Base-by-base conservation (phyloP, 768 basidiomycete genomes). In the Xerocomellus amylosporus region DNA sequence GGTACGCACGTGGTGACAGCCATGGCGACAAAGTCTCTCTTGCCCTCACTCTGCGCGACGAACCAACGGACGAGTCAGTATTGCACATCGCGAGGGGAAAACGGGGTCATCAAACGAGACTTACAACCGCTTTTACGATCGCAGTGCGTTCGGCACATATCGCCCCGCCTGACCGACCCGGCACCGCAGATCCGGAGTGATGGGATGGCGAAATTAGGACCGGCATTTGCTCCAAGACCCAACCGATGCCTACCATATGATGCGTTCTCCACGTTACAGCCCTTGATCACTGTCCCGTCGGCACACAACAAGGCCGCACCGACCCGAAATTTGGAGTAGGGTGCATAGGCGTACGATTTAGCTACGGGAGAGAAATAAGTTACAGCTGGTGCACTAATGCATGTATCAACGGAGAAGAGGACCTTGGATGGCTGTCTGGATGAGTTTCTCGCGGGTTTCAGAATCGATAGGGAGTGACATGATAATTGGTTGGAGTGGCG, bases 81-180 rank as follows among this genome's bases (percentile, higher is more conserved):
- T 34, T 6, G 33, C 14, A 14, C 6, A 4, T 33, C 31, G 31
- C 31, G 31, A 33, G 31, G 31, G 19, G 33, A 41, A 46, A 17
- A 38, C 9, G 22, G 10, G 5, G 40, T 10, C 3, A 8, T 13
- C 31, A 24, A 12, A 22, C 4, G 28, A 24, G 34, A 49, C 90
- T 71, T 58, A 95, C 94, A 20, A 88, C 85, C 26, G 93, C 95
- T 70, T 97, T 97, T n/a, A 93, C 88, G 50, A 99, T 76, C 0
- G 95, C 95, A 0, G 96, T 98, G 30, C 95, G 77, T 68, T 99
- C 96, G 0, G 96, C 96, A 60, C 96, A 98, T 55, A 98, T 95
- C 0, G 89, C 82, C 1, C 82, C 92, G 5, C 94, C 94, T 53
- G 9, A 28, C 19, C 9, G 20, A n/a, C 6, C 10, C 33, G 19